Evolutionary conservation across 441 rosid species (phyloP).

Genomic region (Populus hybrid): DNA sequence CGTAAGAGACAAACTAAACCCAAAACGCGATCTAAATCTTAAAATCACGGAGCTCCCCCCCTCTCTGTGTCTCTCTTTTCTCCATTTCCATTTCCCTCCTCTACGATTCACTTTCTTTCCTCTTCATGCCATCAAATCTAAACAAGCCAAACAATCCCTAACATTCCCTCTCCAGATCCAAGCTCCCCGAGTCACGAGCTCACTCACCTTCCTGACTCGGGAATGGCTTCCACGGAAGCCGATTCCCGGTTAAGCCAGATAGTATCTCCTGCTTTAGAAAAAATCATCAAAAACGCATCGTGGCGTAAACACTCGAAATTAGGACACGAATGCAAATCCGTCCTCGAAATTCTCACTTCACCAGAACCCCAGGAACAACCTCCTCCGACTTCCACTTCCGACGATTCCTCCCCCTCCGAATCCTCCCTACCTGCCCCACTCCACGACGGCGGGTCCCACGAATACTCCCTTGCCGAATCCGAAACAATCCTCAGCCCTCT

Average conservation of each 20-base stretch:
- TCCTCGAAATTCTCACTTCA: slow-evolving; percentile 56
- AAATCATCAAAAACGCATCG: slow-evolving; percentile 82
- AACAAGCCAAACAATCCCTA: background rate
- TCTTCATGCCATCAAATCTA: slow-evolving; percentile 21
- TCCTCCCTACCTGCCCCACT: slow-evolving; percentile 77
- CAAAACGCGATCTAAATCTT: slow-evolving; percentile 62
- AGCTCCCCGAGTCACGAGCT: slow-evolving; percentile 26
- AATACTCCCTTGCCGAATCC: slow-evolving; percentile 75
- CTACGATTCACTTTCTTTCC: background rate
- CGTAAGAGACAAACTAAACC: slow-evolving; percentile 22
- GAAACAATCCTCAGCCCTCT: slow-evolving; percentile 77
- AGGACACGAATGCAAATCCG: slow-evolving; percentile 88
- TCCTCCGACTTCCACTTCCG: slow-evolving; percentile 25
- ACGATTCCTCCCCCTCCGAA: slow-evolving; percentile 52
- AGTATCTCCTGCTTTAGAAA: slow-evolving; percentile 77
- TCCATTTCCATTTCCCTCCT: background rate
- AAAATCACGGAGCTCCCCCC: slow-evolving; percentile 1
- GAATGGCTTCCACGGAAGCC: slow-evolving; percentile 99
- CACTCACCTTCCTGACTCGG: slow-evolving; percentile 38
- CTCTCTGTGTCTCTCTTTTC: background rate
- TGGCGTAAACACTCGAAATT: slow-evolving; percentile 99
- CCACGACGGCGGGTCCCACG: slow-evolving; percentile 65
- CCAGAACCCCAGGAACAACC: slow-evolving; percentile 33
- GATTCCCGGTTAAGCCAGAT: slow-evolving; percentile 90
- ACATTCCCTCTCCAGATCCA: slow-evolving; percentile 21